These are phyloP conservation scores for Cornus florida DNA, from an alignment of 148 eudicot species.

Conservation along the genomic window DNA sequence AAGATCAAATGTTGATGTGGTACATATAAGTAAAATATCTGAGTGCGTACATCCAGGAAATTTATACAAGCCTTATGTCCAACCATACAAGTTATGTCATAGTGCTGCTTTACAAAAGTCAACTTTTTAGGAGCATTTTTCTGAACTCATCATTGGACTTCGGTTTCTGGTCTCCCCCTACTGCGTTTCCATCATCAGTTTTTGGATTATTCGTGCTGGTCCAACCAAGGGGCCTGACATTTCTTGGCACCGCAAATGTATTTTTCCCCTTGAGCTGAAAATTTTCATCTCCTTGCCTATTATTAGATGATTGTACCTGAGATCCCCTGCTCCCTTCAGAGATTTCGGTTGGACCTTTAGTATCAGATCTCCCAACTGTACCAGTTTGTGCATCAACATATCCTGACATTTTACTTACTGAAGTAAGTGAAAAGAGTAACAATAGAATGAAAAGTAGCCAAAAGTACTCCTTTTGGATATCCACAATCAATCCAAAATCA, in stretches of 20 bases:
- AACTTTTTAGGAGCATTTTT: constrained; percentile 56
- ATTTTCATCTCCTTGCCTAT: constrained; percentile 20
- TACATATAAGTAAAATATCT: not conserved
- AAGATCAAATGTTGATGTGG: not conserved
- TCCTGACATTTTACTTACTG: constrained; percentile 10
- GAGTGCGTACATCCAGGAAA: not conserved
- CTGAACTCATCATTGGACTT: constrained; percentile 93
- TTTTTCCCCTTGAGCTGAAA: constrained; percentile 67
- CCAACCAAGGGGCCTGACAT: constrained; percentile 60
- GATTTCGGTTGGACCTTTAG: constrained; percentile 21
- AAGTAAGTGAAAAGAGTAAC: not conserved
- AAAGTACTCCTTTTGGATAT: not conserved
- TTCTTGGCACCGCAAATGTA: constrained; percentile 87
- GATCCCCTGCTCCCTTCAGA: not conserved
- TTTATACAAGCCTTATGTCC: not conserved
- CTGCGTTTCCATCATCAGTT: constrained; percentile 31
- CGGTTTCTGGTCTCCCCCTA: constrained; percentile 49
- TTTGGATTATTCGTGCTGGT: constrained; percentile 29
- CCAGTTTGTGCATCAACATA: constrained; percentile 7
- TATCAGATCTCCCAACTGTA: constrained; percentile 10
- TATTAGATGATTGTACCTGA: constrained; percentile 16
- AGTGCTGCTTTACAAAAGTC: not conserved
- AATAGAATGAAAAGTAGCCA: not conserved
- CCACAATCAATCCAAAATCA: too few relatives aligned
- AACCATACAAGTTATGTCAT: not conserved